These are phyloP conservation scores for Claviceps digitariae DNA, from an alignment of 2,329 filamentous ascomycete species.

Conservation along the genomic window DNA sequence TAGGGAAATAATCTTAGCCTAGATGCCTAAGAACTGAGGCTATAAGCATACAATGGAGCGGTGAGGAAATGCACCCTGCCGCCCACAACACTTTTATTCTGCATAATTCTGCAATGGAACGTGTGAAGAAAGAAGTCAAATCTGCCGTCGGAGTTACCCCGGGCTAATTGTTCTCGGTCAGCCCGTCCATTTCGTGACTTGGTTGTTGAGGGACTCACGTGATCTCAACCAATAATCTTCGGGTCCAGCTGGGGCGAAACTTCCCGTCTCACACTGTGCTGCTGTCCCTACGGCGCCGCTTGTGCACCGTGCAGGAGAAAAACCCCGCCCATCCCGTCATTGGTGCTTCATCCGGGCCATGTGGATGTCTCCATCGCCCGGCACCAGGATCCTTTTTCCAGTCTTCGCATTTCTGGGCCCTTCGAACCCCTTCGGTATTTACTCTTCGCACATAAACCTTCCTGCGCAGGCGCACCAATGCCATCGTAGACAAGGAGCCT, in stretches of 20 bases:
- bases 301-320: neutral
- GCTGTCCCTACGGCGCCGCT: neutral
- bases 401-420: neutral
- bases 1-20: no score
- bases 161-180: neutral
- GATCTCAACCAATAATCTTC: neutral
- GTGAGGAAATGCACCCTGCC: no score
- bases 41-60: no score
- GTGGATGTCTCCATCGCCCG: neutral
- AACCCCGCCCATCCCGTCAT: neutral
- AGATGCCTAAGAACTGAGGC: no score
- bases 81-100: no score
- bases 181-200: no score
- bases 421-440: neutral
- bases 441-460: neutral
- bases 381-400: neutral
- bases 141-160: neutral
- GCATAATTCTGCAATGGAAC: no score
- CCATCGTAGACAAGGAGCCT: neutral
- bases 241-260: neutral
- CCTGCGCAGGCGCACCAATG: constrained; percentile 3
- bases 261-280: neutral
- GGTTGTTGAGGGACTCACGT: neutral
- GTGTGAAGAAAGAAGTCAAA: neutral
- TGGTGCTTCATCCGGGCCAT: constrained; percentile 2